phyloP scores from a whole-genome alignment of 2,329 filamentous ascomycete species.

The Apiospora koreana region DNA sequence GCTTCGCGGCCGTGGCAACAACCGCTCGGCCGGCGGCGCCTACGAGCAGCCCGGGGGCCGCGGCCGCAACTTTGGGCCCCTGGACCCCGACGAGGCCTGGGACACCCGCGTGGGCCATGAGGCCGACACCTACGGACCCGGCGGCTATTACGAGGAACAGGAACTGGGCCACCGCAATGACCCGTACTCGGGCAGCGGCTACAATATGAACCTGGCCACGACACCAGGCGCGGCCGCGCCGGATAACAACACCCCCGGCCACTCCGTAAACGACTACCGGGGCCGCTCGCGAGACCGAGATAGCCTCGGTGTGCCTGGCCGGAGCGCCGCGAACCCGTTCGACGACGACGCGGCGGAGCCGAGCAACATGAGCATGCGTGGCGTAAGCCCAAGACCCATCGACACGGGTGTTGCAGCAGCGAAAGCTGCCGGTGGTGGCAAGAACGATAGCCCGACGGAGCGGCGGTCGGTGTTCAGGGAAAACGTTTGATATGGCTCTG shows the following conservation, averaged over 20 bases:
- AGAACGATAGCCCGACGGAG: constrained; percentile 63
- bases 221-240: constrained; percentile 33
- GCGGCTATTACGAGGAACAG: constrained; percentile 74
- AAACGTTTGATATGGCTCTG: constrained; percentile 53
- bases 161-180: constrained; percentile 58
- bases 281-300: constrained; percentile 42
- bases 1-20: constrained; percentile 63
- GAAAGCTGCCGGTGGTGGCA: constrained; percentile 33
- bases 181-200: constrained; percentile 36
- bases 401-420: constrained; percentile 43
- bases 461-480: constrained; percentile 71
- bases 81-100: constrained; percentile 87
- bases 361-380: constrained; percentile 63
- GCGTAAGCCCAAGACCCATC: constrained; percentile 77
- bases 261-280: constrained; percentile 37
- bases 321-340: constrained; percentile 62
- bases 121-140: constrained; percentile 61
- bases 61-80: constrained; percentile 62
- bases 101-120: constrained; percentile 77
- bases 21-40: constrained; percentile 66
- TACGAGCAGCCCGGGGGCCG: constrained; percentile 62
- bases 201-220: constrained; percentile 50
- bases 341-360: constrained; percentile 64
- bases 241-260: constrained; percentile 21
- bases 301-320: constrained; percentile 33